Conservation (phyloP, 257 asterid species). For the Haberlea rhodopensis region DNA sequence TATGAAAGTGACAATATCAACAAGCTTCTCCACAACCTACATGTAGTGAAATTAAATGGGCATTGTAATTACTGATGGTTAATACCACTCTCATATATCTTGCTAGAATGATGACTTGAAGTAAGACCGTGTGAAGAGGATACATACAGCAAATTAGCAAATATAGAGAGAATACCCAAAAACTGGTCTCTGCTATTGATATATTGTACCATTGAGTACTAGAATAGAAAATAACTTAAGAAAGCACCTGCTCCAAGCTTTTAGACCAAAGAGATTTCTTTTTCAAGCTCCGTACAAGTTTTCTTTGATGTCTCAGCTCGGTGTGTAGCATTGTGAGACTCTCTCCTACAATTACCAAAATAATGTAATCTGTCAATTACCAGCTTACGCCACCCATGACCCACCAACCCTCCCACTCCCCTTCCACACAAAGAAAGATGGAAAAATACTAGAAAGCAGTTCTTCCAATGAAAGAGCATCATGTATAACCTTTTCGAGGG, state of each 20-base stretch:
- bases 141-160: background rate
- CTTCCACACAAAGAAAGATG: conserved; percentile 6
- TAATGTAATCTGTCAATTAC: conserved; percentile 14
- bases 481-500: conserved; percentile 77
- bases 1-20: conserved; percentile 81
- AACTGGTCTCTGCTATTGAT: background rate
- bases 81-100: background rate
- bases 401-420: conserved; percentile 7
- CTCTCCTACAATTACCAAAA: conserved; percentile 59
- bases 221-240: conserved; percentile 15
- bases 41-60: background rate
- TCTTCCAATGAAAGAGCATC: conserved; percentile 13
- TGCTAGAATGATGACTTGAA: conserved; percentile 11
- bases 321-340: conserved; percentile 68
- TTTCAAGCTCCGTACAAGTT: conserved; percentile 76
- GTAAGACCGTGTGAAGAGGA: background rate
- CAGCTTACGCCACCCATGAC: conserved; percentile 1
- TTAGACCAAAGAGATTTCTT: conserved; percentile 98
- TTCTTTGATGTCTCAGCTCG: conserved; percentile 93
- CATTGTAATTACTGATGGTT: background rate
- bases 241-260: conserved; percentile 91
- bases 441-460: conserved; percentile 12
- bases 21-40: conserved; percentile 95
- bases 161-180: conserved; percentile 7
- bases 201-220: background rate